Conservation (phyloP, 257 asterid genomes). For the Nicotiana tomentosiformis region DNA sequence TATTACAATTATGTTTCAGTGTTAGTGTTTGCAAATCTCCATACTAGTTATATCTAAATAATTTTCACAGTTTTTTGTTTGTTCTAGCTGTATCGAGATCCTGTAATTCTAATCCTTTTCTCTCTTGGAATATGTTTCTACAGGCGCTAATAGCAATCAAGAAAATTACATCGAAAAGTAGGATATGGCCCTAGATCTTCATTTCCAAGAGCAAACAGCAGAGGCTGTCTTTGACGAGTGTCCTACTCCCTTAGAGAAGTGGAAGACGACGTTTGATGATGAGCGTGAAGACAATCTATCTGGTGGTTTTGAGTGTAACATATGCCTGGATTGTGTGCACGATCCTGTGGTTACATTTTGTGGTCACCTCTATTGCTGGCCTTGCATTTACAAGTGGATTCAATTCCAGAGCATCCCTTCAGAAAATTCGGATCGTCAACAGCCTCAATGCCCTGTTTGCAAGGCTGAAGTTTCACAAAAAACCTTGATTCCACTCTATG, state of each 20-base stretch:
- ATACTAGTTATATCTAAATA: neutral
- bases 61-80: too few species aligned
- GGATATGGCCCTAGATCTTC: neutral
- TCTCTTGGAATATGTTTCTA: neutral
- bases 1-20: too few species aligned
- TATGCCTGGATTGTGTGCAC: slow-evolving; percentile 56
- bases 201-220: neutral
- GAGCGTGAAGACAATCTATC: slow-evolving; percentile 27
- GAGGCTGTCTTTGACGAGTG: neutral
- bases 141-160: slow-evolving; percentile 8
- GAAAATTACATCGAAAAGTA: neutral
- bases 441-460: slow-evolving; percentile 75
- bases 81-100: neutral
- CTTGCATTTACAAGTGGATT: slow-evolving; percentile 77
- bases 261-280: slow-evolving; percentile 27
- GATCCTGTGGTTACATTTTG: slow-evolving; percentile 81
- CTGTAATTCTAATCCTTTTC: neutral
- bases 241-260: slow-evolving; percentile 15
- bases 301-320: slow-evolving; percentile 62
- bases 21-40: neutral
- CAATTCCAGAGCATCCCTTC: slow-evolving; percentile 18
- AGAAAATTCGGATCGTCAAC: slow-evolving; percentile 22
- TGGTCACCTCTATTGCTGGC: slow-evolving; percentile 91
- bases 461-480: slow-evolving; percentile 48
- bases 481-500: slow-evolving; percentile 63